phyloP scores from a whole-genome alignment of 352 stramenopile species.

The Achlya hypogyna region DNA sequence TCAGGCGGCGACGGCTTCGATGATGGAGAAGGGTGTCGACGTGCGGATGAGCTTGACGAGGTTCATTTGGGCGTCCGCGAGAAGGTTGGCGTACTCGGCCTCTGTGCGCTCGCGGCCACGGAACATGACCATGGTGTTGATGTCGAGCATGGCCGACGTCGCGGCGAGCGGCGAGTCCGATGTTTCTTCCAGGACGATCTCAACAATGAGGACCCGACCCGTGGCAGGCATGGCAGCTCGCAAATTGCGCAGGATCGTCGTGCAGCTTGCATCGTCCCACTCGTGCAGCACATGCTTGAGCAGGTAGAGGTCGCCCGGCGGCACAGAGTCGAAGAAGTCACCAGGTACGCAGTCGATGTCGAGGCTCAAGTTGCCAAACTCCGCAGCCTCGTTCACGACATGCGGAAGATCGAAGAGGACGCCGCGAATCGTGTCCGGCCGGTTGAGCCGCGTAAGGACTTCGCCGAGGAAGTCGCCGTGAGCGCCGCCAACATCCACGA shows the following conservation, averaged over 20 bases:
- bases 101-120: conserved; percentile 7
- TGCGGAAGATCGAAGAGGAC: conserved; percentile 9
- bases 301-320: conserved; percentile 8
- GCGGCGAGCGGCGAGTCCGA: too few species aligned
- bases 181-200: conserved; percentile 2
- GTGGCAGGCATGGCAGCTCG: conserved; percentile 1
- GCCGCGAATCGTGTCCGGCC: background rate
- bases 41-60: conserved; percentile 11
- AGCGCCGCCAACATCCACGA: conserved; percentile 12
- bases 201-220: conserved; percentile 6
- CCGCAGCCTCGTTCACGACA: conserved; percentile 1
- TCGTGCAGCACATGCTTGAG: conserved; percentile 16
- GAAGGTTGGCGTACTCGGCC: conserved; percentile 1
- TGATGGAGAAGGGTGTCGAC: background rate
- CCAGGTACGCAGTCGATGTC: conserved; percentile 5
- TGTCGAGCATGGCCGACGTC: background rate
- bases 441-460: background rate
- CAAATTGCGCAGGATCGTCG: conserved; percentile 2
- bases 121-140: conserved; percentile 18
- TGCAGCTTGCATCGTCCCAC: conserved; percentile 3
- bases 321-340: conserved; percentile 14
- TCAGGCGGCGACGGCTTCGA: conserved; percentile 1
- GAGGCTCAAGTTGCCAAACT: background rate
- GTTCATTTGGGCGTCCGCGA: background rate
- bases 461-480: conserved; percentile 10